phyloP scores from a whole-genome alignment of 495 filamentous ascomycete genomes.

The Penicillium chermesinum region DNA sequence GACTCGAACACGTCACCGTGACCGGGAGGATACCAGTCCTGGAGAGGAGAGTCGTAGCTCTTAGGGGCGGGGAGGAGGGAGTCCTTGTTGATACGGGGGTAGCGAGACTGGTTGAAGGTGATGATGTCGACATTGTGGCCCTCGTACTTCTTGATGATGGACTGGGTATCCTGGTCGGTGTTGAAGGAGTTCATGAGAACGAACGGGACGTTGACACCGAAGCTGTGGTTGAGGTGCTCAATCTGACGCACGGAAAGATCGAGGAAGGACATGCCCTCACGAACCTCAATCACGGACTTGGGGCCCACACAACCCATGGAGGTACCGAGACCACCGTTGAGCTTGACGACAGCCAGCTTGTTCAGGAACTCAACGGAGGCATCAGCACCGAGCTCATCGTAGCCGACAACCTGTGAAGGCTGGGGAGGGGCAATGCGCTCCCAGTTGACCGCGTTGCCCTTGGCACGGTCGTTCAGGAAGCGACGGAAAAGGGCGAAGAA shows the following conservation, averaged over 20 bases:
- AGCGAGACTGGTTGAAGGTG: slow-evolving; percentile 99
- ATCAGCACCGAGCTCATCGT: slow-evolving; percentile 75
- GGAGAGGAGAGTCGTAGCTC: slow-evolving; percentile 76
- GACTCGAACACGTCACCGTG: slow-evolving; percentile 99
- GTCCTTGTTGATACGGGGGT: slow-evolving; percentile 96
- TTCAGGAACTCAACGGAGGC: slow-evolving; percentile 89
- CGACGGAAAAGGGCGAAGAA: slow-evolving; percentile 98
- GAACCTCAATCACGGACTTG: slow-evolving; percentile 99
- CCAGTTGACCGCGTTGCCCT: slow-evolving; percentile 93
- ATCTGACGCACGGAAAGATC: slow-evolving; percentile 98
- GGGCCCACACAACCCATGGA: slow-evolving; percentile 99
- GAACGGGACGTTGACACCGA: slow-evolving; percentile 95
- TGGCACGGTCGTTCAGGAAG: slow-evolving; percentile 98
- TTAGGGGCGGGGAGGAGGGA: slow-evolving; percentile 95
- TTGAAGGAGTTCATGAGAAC: slow-evolving; percentile 99
- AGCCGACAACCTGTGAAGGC: slow-evolving; percentile 86
- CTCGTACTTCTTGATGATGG: slow-evolving; percentile 99
- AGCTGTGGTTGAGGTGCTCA: slow-evolving; percentile 97
- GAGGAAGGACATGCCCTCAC: slow-evolving; percentile 99
- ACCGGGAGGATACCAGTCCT: slow-evolving; percentile 98
- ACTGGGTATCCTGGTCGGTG: slow-evolving; percentile 95
- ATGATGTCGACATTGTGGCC: slow-evolving; percentile 99
- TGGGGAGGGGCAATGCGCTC: slow-evolving; percentile 91
- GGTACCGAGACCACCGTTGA: slow-evolving; percentile 98
- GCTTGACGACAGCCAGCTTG: slow-evolving; percentile 97